A percentile compares a stretch with the other conserved stretches of the same genome.
Evolutionary conservation across 768 basidiomycete species (phyloP).

Genomic region (Amanita fuliginea): DNA sequence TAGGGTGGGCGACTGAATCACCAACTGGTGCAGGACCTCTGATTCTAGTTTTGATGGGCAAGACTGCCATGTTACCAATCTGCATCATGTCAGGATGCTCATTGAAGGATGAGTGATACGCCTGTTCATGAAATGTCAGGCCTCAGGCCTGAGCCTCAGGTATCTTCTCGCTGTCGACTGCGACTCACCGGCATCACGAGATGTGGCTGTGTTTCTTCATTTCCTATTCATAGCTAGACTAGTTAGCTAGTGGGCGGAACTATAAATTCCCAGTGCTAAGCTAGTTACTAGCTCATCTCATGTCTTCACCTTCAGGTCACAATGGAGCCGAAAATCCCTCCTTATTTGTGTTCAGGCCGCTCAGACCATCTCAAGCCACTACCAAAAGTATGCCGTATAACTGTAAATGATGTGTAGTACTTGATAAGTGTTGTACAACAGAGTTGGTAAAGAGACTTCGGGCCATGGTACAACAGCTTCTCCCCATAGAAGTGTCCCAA

Average conservation of each 20-base stretch:
- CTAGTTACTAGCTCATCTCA: background rate
- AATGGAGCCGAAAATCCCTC: conserved; percentile 34
- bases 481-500: conserved; percentile 74
- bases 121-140: conserved; percentile 36
- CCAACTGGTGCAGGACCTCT: conserved; percentile 86
- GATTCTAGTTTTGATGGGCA: conserved; percentile 86
- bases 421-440: conserved; percentile 15
- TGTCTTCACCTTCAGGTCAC: conserved; percentile 8
- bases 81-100: conserved; percentile 71
- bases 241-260: too few species aligned
- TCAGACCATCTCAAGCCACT: conserved; percentile 56
- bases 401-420: background rate
- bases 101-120: conserved; percentile 93
- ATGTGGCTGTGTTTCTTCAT: conserved; percentile 5
- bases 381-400: conserved; percentile 50
- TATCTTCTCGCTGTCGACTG: background rate
- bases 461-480: conserved; percentile 58
- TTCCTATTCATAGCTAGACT: too few species aligned
- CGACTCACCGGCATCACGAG: conserved; percentile 54
- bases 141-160: too few species aligned
- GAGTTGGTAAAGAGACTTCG: conserved; percentile 77
- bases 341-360: conserved; percentile 31
- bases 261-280: too few species aligned
- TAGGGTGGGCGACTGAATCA: conserved; percentile 20
- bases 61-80: conserved; percentile 82